Percentiles rank a stretch among this genome's conserved stretches.
Conservation (phyloP, 2,329 filamentous ascomycete genomes). For the Stemphylium beticola region DNA sequence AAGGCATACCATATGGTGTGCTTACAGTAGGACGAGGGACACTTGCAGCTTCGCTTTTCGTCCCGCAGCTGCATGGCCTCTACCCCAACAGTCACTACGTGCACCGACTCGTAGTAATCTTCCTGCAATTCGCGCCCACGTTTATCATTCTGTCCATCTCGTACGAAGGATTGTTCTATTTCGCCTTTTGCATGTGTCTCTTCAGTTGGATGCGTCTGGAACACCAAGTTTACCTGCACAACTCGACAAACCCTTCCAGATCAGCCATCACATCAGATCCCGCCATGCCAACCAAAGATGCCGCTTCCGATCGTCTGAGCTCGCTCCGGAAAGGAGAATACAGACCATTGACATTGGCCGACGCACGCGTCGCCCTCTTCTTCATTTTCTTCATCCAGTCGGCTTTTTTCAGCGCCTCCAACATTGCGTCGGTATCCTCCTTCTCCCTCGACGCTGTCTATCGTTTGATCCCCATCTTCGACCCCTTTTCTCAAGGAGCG, state of each 20-base stretch:
- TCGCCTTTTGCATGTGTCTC: slow-evolving; percentile 82
- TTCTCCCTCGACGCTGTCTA: slow-evolving; percentile 92
- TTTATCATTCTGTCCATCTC: slow-evolving; percentile 98
- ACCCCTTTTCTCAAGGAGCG: slow-evolving; percentile 88
- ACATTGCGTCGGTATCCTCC: slow-evolving; percentile 89
- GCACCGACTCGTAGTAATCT: slow-evolving; percentile 85
- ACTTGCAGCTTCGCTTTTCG: slow-evolving; percentile 73
- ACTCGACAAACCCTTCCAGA: slow-evolving; percentile 11
- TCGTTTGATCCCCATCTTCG: slow-evolving; percentile 88
- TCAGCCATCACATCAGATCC: slow-evolving; percentile 31
- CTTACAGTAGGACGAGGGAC: slow-evolving; percentile 85
- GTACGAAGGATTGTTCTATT: slow-evolving; percentile 95
- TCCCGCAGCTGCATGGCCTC: slow-evolving; percentile 81
- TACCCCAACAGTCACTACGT: slow-evolving; percentile 87
- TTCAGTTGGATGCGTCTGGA: slow-evolving; percentile 93
- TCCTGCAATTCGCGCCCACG: slow-evolving; percentile 88
- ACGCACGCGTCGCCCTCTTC: slow-evolving; percentile 87
- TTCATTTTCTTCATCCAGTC: slow-evolving; percentile 95
- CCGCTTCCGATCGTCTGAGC: slow-evolving; percentile 40
- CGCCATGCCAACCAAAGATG: slow-evolving; percentile 48
- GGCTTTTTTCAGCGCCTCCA: slow-evolving; percentile 96
- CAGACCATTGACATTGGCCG: slow-evolving; percentile 78
- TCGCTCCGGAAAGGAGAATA: slow-evolving; percentile 50
- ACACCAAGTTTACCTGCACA: slow-evolving; percentile 69
- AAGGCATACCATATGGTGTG: slow-evolving; percentile 84